Conservation (phyloP, 495 filamentous ascomycete genomes). For the Podospora australis region DNA sequence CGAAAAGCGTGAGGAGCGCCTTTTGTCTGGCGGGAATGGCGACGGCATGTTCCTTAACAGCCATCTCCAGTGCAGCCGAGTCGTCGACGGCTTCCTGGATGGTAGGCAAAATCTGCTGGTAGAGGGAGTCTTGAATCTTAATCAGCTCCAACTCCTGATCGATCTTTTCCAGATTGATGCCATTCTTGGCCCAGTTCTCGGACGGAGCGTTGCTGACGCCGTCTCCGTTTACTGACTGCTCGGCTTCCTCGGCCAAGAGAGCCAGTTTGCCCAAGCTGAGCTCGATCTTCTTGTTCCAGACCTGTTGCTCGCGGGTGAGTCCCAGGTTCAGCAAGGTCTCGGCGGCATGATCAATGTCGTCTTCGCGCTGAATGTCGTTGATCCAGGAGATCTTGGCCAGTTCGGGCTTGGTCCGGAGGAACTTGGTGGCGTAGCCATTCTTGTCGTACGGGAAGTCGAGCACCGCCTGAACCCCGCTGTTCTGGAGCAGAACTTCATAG, state of each 20-base stretch:
- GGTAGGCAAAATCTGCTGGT: constrained; percentile 46
- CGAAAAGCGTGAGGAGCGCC: constrained; percentile 57
- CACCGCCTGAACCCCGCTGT: constrained; percentile 56
- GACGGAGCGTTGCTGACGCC: constrained; percentile 27
- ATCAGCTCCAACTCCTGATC: constrained; percentile 60
- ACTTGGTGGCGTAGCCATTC: constrained; percentile 62
- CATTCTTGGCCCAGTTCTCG: constrained; percentile 23
- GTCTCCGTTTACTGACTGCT: constrained; percentile 23
- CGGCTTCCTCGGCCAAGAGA: constrained; percentile 53
- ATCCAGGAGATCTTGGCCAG: constrained; percentile 86
- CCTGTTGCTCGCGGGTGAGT: constrained; percentile 57
- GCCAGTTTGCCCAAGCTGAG: constrained; percentile 82
- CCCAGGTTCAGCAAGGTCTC: constrained; percentile 60
- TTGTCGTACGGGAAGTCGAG: constrained; percentile 59
- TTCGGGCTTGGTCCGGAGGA: constrained; percentile 59
- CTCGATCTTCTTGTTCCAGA: constrained; percentile 88
- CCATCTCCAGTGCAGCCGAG: constrained; percentile 66
- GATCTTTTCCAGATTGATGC: constrained; percentile 37
- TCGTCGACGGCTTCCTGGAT: constrained; percentile 66
- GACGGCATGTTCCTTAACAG: constrained; percentile 59
- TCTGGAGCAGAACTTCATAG: constrained; percentile 66
- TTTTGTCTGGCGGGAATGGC: constrained; percentile 52
- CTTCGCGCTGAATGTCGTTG: constrained; percentile 72
- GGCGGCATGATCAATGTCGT: constrained; percentile 64
- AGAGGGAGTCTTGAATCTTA: constrained; percentile 67